A percentile compares a stretch with the other conserved stretches of the same genome.
Evolutionary conservation across 371 early-diverging fungal species (phyloP).

Genomic region (Apophysomyces trapeziformis): DNA sequence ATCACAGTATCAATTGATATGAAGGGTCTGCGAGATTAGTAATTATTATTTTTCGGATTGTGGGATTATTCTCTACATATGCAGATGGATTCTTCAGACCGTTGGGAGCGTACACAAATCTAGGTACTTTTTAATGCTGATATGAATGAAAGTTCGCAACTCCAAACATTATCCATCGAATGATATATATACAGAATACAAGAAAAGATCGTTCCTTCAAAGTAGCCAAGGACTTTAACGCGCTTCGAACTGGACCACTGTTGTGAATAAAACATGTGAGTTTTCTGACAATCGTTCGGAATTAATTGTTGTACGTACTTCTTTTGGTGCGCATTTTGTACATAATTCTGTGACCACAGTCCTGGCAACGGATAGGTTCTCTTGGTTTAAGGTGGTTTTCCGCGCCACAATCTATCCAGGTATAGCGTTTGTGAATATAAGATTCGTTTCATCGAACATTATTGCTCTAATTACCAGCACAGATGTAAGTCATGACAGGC

Average conservation of each 20-base stretch:
- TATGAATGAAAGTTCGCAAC: too few relatives aligned
- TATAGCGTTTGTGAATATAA: background rate
- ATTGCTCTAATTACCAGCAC: conserved; percentile 51
- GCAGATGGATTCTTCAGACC: too few relatives aligned
- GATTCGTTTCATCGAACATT: background rate
- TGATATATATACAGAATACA: too few relatives aligned
- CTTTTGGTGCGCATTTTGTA: conserved; percentile 96
- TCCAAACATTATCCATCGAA: too few relatives aligned
- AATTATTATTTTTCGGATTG: too few relatives aligned
- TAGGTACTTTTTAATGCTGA: too few relatives aligned
- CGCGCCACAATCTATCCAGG: conserved; percentile 75
- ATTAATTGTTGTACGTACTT: conserved; percentile 62
- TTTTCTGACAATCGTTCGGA: background rate
- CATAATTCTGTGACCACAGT: conserved; percentile 96
- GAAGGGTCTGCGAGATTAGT: too few relatives aligned
- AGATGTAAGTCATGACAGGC: conserved; percentile 64
- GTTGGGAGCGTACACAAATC: too few relatives aligned
- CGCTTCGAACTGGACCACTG: conserved; percentile 90
- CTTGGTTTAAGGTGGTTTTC: conserved; percentile 92
- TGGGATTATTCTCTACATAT: too few relatives aligned
- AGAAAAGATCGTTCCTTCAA: background rate
- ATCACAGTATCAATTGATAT: too few relatives aligned
- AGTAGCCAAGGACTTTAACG: conserved; percentile 51
- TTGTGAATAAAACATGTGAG: conserved; percentile 10
- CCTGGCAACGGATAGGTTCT: conserved; percentile 95